Base-by-base conservation (phyloP, 805 yeast species). In the Metschnikowia reukaufii region DNA sequence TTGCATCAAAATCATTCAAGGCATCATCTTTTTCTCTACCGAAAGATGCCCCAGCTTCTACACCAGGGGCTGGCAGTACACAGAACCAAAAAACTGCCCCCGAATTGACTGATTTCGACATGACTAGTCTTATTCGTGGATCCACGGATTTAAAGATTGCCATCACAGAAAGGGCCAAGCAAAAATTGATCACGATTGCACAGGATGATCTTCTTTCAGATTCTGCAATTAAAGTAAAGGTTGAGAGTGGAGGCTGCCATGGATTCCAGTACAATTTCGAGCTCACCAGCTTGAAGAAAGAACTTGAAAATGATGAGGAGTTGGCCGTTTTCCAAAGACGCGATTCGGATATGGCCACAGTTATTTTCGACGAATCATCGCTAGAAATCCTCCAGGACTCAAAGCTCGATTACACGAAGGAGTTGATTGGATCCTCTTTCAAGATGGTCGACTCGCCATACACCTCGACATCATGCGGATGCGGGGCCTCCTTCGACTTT, bases 231-330 rank as follows among this genome's bases (percentile, higher is more conserved):
- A 72, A 86, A 42, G 80, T 92, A 3, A 70, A 75, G 10, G 97
- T 94, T 8, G 97, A 90, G 57, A 86, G 96, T 60, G 99, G 99
- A 8, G 99, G 99, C 1, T 94, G 99, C 64, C 99, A 94, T 65
- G 99, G 99, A 16, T 94, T 88, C 67, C 98, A 94, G 66, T 94
- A 94, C 62, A 78, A 85, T 53, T 70, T 94, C 59, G 77, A 81
- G 44, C 73, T 94, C 37, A 75, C 82, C 4, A 76, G 77, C 48
- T 54, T 70, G 36, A 47, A 49, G 4, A 57, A 65, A 29, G 78
- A 72, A 42, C 56, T 70, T 13, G 53, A 52, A 4, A 62, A 56
- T 8, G 65, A 68, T 8, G 61, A 57, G 5, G 66, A 64, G 1
- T 55, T 69, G 29, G 73, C 83, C 16, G 73, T 89, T 6, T 88